Evolutionary conservation across 371 early-diverging fungal species (phyloP).

Genomic region (Apophysomyces sp.): DNA sequence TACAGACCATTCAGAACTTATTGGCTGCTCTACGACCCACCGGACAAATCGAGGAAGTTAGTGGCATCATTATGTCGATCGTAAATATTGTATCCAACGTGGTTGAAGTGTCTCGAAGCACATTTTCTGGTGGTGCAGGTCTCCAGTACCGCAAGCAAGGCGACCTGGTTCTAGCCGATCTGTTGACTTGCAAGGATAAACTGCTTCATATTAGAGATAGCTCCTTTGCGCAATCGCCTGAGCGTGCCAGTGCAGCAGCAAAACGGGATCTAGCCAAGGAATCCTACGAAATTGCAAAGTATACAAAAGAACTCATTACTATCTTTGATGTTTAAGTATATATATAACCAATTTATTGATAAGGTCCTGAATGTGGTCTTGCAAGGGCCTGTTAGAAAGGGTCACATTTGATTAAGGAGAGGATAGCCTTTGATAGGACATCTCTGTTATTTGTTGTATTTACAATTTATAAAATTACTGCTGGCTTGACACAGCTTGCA

Average conservation of each 20-base stretch:
- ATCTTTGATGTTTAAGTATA: conserved; percentile 33
- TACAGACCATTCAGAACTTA: conserved; percentile 83
- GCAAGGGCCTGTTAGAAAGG: neutral
- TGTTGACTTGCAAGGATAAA: conserved; percentile 65
- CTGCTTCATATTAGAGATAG: conserved; percentile 68
- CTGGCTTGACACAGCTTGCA: too few species aligned
- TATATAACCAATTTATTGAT: neutral
- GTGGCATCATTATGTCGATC: conserved; percentile 68
- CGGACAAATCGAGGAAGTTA: conserved; percentile 64
- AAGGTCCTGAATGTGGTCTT: neutral
- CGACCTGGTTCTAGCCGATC: conserved; percentile 62
- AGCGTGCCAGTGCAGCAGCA: conserved; percentile 57
- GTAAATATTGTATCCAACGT: conserved; percentile 55
- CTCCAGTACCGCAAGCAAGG: conserved; percentile 42
- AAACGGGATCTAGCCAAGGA: conserved; percentile 88
- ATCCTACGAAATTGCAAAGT: conserved; percentile 91
- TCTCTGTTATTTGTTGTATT: too few species aligned
- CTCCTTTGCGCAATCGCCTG: conserved; percentile 35
- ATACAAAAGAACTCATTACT: conserved; percentile 71
- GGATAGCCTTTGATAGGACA: too few species aligned
- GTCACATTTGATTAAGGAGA: neutral
- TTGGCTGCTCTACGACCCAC: conserved; percentile 67
- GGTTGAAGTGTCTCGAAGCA: conserved; percentile 38
- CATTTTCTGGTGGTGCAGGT: conserved; percentile 37
- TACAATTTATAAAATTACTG: too few species aligned